Percentiles rank a stretch among this genome's conserved stretches.
These are phyloP conservation scores for Moelleriella libera DNA, from an alignment of 2,329 filamentous ascomycete genomes.

Conservation along the genomic window DNA sequence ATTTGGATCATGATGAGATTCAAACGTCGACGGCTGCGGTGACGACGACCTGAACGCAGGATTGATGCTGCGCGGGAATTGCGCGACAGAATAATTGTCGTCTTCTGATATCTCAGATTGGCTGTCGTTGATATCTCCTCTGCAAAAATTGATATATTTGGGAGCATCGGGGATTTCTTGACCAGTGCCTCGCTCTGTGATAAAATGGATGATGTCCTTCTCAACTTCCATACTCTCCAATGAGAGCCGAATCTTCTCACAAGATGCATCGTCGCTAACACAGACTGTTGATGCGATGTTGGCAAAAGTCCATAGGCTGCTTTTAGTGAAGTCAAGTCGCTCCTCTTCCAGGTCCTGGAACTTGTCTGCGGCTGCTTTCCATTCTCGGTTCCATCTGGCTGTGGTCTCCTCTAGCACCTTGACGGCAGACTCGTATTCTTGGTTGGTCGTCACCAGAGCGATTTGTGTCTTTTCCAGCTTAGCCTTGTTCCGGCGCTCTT, in stretches of 20 bases:
- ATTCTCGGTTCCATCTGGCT: slow-evolving; percentile 90
- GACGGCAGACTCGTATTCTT: slow-evolving; percentile 84
- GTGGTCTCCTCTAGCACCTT: slow-evolving; percentile 94
- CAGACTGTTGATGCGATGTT: slow-evolving; percentile 96
- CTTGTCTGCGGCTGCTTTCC: slow-evolving; percentile 96
- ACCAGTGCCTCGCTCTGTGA: slow-evolving; percentile 76
- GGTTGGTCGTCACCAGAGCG: slow-evolving; percentile 78
- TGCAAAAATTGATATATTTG: slow-evolving; percentile 97
- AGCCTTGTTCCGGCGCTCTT: slow-evolving; percentile 96
- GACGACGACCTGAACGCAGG: slow-evolving; percentile 92
- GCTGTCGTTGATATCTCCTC: slow-evolving; percentile 70
- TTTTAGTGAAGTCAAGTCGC: slow-evolving; percentile 91
- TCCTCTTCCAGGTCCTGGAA: slow-evolving; percentile 99
- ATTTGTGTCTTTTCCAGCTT: slow-evolving; percentile 98
- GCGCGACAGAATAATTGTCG: slow-evolving; percentile 82
- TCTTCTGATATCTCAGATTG: slow-evolving; percentile 77
- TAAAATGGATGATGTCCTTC: slow-evolving; percentile 83
- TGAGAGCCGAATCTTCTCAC: slow-evolving; percentile 87
- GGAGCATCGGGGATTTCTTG: slow-evolving; percentile 96
- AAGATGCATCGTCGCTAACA: slow-evolving; percentile 91
- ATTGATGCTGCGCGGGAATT: slow-evolving; percentile 91
- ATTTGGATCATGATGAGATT: slow-evolving; percentile 81
- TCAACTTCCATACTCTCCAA: slow-evolving; percentile 94
- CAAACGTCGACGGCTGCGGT: slow-evolving; percentile 82
- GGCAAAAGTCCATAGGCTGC: slow-evolving; percentile 93